Conservation (phyloP, 306 rosid genomes). For the Vigna reflexopilosa region DNA sequence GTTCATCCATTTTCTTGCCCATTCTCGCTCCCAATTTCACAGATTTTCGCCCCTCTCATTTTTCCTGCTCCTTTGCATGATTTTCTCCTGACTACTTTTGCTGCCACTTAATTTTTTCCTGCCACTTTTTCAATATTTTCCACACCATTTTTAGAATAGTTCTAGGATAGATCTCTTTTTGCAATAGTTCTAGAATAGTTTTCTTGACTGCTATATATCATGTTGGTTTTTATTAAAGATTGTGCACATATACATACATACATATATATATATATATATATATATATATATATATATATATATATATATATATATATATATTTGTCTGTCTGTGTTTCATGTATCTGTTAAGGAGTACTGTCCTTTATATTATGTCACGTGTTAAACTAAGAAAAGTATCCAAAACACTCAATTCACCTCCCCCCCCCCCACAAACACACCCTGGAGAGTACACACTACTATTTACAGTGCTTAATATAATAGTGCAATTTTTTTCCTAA, state of each 20-base stretch:
- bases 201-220: too few species aligned
- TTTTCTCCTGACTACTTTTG: background rate
- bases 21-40: background rate
- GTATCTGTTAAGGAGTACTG: background rate
- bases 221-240: too few species aligned
- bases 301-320: too few species aligned
- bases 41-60: background rate
- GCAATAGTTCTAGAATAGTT: too few species aligned
- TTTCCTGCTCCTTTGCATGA: background rate
- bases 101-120: background rate
- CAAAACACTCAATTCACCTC: background rate
- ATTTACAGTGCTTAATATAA: too few species aligned
- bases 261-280: too few species aligned
- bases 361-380: constrained; percentile 7
- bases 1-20: background rate
- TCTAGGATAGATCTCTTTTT: background rate
- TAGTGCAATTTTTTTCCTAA: too few species aligned
- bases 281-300: too few species aligned
- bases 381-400: background rate
- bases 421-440: too few species aligned
- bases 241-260: too few species aligned
- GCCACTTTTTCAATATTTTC: background rate
- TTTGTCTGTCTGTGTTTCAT: background rate
- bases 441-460: background rate
- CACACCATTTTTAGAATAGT: background rate